Conservation (phyloP, 2,329 filamentous ascomycete genomes). For the Botrytis deweyae region DNA sequence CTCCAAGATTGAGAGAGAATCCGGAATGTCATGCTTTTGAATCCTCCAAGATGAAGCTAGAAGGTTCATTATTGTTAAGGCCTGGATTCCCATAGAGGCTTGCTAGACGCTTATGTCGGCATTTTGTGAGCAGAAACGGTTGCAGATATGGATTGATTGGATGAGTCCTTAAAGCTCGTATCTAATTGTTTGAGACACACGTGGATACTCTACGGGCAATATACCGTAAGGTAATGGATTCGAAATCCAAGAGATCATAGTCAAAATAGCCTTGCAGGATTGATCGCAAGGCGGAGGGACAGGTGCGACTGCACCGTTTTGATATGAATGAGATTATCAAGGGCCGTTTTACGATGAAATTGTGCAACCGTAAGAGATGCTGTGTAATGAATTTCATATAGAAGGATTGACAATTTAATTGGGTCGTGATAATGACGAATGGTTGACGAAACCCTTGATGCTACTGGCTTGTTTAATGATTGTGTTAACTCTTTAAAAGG, state of each 20-base stretch:
- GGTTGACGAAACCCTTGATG: background rate
- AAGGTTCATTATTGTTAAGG: background rate
- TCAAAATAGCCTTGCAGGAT: slow-evolving; percentile 6
- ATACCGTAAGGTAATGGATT: background rate
- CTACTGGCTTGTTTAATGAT: background rate
- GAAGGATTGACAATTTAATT: background rate
- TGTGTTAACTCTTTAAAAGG: background rate
- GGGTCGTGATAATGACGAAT: background rate
- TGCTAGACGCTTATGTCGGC: background rate
- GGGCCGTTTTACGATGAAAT: background rate
- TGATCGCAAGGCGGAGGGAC: background rate
- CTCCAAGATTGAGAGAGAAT: background rate
- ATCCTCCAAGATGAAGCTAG: background rate
- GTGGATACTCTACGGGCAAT: background rate
- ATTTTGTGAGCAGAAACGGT: background rate
- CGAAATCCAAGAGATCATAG: background rate
- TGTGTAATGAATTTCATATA: background rate
- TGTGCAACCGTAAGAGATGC: background rate
- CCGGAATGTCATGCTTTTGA: background rate
- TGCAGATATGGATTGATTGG: background rate
- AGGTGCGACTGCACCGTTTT: background rate
- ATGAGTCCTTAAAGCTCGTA: background rate
- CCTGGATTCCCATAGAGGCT: background rate
- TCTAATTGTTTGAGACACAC: background rate
- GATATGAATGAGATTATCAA: background rate